Percentiles rank a stretch among this genome's conserved stretches.
Conservation (phyloP, 805 yeast species). For the Starmerella vaccinii region DNA sequence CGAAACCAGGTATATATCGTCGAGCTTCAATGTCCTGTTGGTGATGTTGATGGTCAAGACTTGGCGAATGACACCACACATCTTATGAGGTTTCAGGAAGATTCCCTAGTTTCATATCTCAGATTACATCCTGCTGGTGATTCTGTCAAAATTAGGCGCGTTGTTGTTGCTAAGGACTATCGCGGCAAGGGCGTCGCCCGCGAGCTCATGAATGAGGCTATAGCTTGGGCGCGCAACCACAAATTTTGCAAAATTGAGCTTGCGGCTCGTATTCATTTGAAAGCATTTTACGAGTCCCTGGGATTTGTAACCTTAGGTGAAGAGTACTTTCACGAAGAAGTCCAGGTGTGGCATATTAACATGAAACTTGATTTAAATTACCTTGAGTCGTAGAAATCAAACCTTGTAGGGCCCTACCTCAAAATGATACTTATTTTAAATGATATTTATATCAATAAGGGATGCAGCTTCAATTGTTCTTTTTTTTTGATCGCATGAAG, state of each 20-base stretch:
- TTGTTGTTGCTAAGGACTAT: conserved; percentile 14
- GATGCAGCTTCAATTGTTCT: not conserved
- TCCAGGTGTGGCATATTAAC: conserved; percentile 22
- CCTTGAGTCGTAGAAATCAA: not conserved
- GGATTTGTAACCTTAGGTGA: conserved; percentile 16
- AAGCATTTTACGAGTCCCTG: conserved; percentile 17
- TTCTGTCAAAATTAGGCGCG: conserved; percentile 17
- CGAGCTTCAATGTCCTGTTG: conserved; percentile 21
- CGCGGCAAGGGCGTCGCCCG: conserved; percentile 20
- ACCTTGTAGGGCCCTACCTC: not conserved
- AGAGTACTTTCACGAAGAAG: conserved; percentile 14
- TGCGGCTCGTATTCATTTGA: conserved; percentile 21
- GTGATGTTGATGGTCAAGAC: conserved; percentile 23
- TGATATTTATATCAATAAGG: not conserved
- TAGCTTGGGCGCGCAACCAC: conserved; percentile 7
- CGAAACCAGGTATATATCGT: conserved; percentile 23
- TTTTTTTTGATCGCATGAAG: not conserved
- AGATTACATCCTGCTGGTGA: conserved; percentile 6
- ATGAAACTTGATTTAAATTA: conserved; percentile 12
- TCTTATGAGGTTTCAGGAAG: conserved; percentile 7
- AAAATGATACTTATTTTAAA: not conserved
- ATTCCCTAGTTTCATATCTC: conserved; percentile 10
- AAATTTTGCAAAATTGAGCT: conserved; percentile 1
- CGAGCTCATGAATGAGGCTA: conserved; percentile 9
- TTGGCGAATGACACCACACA: conserved; percentile 15